These are phyloP conservation scores for Trichoderma koningii DNA, from an alignment of 2,329 filamentous ascomycete genomes.

Conservation along the genomic window DNA sequence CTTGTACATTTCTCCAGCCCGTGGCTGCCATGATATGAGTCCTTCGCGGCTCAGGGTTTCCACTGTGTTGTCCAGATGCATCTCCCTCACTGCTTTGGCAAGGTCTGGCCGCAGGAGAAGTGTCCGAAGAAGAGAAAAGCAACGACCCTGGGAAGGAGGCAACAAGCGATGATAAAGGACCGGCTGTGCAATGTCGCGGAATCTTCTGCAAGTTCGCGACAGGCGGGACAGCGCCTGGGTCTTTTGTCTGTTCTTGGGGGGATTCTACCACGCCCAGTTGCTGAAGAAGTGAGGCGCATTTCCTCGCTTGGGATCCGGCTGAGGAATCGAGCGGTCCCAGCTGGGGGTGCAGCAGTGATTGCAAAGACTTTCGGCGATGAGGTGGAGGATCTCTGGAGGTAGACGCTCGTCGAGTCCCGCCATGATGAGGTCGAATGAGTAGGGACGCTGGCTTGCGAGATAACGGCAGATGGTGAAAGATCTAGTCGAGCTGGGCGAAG, in stretches of 20 bases:
- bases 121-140: not conserved
- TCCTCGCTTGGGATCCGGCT: not conserved
- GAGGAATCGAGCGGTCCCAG: not conserved
- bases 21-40: not conserved
- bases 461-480: too few relatives aligned
- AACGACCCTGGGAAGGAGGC: not conserved
- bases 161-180: not conserved
- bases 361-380: not conserved
- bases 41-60: not conserved
- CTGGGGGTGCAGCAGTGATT: not conserved
- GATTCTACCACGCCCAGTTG: not conserved
- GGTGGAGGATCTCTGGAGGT: not conserved
- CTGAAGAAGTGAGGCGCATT: not conserved
- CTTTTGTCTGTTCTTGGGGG: not conserved
- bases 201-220: not conserved
- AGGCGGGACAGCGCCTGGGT: not conserved
- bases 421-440: too few relatives aligned
- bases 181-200: not conserved
- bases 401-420: not conserved
- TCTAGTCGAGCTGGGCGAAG: too few relatives aligned
- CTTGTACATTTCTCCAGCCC: too few relatives aligned
- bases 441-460: too few relatives aligned
- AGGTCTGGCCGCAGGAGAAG: not conserved
- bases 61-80: not conserved
- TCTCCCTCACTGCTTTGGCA: not conserved